phyloP scores from a whole-genome alignment of 306 rosid genomes.

The Trifolium dubium region DNA sequence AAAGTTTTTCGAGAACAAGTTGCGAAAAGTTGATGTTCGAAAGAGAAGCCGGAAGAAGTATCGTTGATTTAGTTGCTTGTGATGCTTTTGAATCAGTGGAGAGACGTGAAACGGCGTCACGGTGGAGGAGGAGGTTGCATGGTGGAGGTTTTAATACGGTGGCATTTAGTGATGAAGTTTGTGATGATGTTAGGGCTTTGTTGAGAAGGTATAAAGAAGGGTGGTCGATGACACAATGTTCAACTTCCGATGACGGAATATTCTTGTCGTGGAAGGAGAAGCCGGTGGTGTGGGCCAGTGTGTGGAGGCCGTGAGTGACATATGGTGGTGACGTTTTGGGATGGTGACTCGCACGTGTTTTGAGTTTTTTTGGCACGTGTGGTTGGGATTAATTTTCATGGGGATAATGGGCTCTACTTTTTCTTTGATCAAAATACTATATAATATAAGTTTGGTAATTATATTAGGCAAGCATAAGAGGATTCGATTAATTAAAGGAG shows the following conservation, averaged over 20 bases:
- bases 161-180: conserved; percentile 82
- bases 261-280: conserved; percentile 88
- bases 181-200: conserved; percentile 84
- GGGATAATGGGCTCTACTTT: neutral
- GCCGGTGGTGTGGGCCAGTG: conserved; percentile 96
- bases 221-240: conserved; percentile 77
- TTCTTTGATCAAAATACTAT: neutral
- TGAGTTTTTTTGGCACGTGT: conserved; percentile 60
- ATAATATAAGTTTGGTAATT: conserved; percentile 40
- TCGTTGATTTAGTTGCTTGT: conserved; percentile 79
- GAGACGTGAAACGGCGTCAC: conserved; percentile 68
- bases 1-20: conserved; percentile 71
- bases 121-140: conserved; percentile 72
- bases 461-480: conserved; percentile 5
- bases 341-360: conserved; percentile 56
- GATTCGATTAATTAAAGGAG: conserved; percentile 38
- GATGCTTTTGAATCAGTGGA: conserved; percentile 59
- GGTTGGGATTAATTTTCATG: conserved; percentile 26
- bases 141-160: conserved; percentile 55
- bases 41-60: conserved; percentile 76
- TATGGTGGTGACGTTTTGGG: neutral
- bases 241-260: conserved; percentile 62
- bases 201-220: conserved; percentile 90
- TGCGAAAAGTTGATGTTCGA: conserved; percentile 76
- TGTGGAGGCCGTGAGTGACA: conserved; percentile 69